phyloP scores from a whole-genome alignment of 768 basidiomycete species.

The Boletus huronensis region DNA sequence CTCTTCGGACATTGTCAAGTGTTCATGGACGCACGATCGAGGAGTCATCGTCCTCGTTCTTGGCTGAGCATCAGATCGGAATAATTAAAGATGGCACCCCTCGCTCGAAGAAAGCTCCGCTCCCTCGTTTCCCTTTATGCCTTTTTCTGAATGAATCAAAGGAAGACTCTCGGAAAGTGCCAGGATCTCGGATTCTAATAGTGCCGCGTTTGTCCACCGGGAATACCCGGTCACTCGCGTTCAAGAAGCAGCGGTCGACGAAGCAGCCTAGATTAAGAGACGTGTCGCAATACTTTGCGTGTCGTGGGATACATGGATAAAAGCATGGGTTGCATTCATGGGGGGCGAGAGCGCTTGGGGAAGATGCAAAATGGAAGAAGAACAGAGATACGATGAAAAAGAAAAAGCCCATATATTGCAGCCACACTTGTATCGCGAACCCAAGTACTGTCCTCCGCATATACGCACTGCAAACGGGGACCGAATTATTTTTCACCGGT shows the following conservation, averaged over 20 bases:
- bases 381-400: slow-evolving; percentile 5
- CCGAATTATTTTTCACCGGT: slow-evolving; percentile 77
- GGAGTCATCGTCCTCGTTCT: neutral
- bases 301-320: slow-evolving; percentile 17
- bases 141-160: neutral
- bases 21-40: neutral
- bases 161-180: slow-evolving; percentile 15
- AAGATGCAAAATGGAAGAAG: slow-evolving; percentile 9
- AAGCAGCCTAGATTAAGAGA: slow-evolving; percentile 1
- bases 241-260: slow-evolving; percentile 3
- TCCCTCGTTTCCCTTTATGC: slow-evolving; percentile 3
- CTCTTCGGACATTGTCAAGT: neutral
- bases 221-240: neutral
- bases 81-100: neutral
- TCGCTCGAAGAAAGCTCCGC: neutral
- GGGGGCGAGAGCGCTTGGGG: slow-evolving; percentile 5
- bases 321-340: slow-evolving; percentile 29
- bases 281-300: slow-evolving; percentile 3
- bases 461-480: neutral
- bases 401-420: slow-evolving; percentile 23
- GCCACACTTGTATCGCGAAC: slow-evolving; percentile 20
- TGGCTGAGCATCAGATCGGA: neutral
- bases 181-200: slow-evolving; percentile 2
- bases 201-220: neutral
- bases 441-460: slow-evolving; percentile 7